phyloP scores from a whole-genome alignment of 1,139 yeast genomes.

The Yamadazyma friedrichii region DNA sequence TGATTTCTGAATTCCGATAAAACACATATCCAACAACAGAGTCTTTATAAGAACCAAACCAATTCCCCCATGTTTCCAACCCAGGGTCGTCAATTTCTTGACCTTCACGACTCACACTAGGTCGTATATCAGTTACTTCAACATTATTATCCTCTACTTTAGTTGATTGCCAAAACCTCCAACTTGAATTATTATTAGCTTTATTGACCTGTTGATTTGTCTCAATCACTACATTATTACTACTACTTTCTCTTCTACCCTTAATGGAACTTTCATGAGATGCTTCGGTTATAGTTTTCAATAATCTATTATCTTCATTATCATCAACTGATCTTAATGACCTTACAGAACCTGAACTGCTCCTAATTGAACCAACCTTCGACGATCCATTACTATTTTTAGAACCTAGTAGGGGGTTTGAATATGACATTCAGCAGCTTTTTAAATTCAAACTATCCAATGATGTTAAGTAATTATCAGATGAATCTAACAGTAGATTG shows the following conservation, averaged over 20 bases:
- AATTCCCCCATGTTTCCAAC: constrained; percentile 8
- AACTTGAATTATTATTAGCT: background rate
- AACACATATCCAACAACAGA: constrained; percentile 11
- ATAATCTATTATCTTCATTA: constrained; percentile 2
- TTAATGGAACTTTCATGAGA: constrained; percentile 9
- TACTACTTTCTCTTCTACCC: background rate
- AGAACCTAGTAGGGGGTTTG: background rate
- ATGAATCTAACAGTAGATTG: too few species aligned
- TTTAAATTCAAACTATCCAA: background rate
- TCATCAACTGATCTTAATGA: constrained; percentile 4
- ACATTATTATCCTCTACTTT: background rate
- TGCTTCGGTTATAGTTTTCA: constrained; percentile 11
- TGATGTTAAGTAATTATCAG: too few species aligned
- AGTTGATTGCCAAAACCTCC: constrained; percentile 11
- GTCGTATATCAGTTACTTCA: constrained; percentile 6
- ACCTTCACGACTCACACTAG: constrained; percentile 4
- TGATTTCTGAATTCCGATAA: constrained; percentile 4
- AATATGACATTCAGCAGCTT: background rate
- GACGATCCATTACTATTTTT: background rate
- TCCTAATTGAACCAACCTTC: constrained; percentile 1
- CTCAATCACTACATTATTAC: background rate
- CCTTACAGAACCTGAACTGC: constrained; percentile 4
- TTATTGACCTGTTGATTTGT: background rate
- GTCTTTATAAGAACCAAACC: constrained; percentile 9
- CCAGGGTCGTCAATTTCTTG: background rate